Evolutionary conservation across 495 filamentous ascomycete genomes (phyloP).

Genomic region (Daldinia concentrica): DNA sequence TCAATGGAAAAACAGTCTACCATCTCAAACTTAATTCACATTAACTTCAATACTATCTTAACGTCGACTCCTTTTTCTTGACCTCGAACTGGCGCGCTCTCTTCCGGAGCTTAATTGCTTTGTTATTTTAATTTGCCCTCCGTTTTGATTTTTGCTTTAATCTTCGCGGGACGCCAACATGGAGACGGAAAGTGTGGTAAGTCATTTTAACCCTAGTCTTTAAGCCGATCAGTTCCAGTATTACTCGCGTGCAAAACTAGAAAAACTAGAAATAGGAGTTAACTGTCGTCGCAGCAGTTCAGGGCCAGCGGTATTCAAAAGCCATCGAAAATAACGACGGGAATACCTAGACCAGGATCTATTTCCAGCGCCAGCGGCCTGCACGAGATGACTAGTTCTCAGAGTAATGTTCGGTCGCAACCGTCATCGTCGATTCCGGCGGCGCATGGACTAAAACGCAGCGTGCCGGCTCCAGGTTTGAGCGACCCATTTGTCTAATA

Average conservation of each 20-base stretch:
- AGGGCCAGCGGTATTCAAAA: conserved; percentile 28
- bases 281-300: conserved; percentile 16
- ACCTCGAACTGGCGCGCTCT: conserved; percentile 14
- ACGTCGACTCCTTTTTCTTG: not conserved
- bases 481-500: conserved; percentile 26
- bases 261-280: conserved; percentile 6
- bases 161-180: conserved; percentile 49
- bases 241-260: not conserved
- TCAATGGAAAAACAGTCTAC: conserved; percentile 19
- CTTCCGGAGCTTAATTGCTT: conserved; percentile 47
- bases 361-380: conserved; percentile 35
- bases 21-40: conserved; percentile 3
- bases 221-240: not conserved
- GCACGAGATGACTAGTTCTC: conserved; percentile 64
- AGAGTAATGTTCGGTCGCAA: conserved; percentile 72
- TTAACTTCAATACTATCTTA: conserved; percentile 16
- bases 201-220: conserved; percentile 1
- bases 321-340: conserved; percentile 18
- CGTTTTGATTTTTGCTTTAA: conserved; percentile 22
- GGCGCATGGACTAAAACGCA: conserved; percentile 50
- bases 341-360: conserved; percentile 30
- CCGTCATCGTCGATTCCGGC: conserved; percentile 60
- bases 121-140: conserved; percentile 42
- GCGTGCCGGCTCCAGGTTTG: conserved; percentile 47
- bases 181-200: conserved; percentile 57